Conservation (phyloP, 495 filamentous ascomycete genomes). For the Penicillium taxi region DNA sequence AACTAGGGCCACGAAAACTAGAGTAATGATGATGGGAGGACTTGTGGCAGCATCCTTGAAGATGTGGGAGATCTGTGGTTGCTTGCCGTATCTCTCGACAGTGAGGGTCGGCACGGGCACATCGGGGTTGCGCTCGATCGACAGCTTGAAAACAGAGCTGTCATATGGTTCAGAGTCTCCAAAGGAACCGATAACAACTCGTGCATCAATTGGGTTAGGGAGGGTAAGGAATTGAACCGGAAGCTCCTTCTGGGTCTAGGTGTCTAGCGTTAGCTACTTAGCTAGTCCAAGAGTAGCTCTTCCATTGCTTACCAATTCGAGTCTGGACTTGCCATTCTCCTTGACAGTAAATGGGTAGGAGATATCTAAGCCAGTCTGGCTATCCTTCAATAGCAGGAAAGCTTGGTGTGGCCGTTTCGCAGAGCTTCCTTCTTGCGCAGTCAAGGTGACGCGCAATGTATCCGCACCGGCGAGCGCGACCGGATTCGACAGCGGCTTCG, state of each 20-base stretch:
- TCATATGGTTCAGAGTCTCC: conserved; percentile 62
- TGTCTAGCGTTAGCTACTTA: conserved; percentile 4
- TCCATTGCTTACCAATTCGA: conserved; percentile 66
- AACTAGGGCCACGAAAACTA: conserved; percentile 68
- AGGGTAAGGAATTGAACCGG: conserved; percentile 71
- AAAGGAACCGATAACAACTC: conserved; percentile 79
- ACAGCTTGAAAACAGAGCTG: conserved; percentile 57
- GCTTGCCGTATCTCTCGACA: conserved; percentile 71
- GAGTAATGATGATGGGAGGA: conserved; percentile 73
- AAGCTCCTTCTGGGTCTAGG: conserved; percentile 80
- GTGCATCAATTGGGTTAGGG: conserved; percentile 59
- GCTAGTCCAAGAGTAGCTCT: neutral
- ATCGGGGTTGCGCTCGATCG: conserved; percentile 53
- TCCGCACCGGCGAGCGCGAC: conserved; percentile 61
- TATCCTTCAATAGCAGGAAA: conserved; percentile 74
- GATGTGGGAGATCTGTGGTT: conserved; percentile 80
- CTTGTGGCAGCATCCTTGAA: conserved; percentile 73
- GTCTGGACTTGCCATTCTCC: conserved; percentile 74
- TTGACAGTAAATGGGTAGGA: conserved; percentile 81
- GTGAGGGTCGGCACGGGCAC: conserved; percentile 48
- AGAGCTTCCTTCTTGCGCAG: conserved; percentile 68
- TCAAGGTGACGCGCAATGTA: conserved; percentile 73
- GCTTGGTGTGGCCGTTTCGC: conserved; percentile 85
- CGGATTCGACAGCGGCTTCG: conserved; percentile 54
- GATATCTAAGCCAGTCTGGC: conserved; percentile 69